These are phyloP conservation scores for Candida succiphila DNA, from an alignment of 805 yeast genomes.

Conservation along the genomic window DNA sequence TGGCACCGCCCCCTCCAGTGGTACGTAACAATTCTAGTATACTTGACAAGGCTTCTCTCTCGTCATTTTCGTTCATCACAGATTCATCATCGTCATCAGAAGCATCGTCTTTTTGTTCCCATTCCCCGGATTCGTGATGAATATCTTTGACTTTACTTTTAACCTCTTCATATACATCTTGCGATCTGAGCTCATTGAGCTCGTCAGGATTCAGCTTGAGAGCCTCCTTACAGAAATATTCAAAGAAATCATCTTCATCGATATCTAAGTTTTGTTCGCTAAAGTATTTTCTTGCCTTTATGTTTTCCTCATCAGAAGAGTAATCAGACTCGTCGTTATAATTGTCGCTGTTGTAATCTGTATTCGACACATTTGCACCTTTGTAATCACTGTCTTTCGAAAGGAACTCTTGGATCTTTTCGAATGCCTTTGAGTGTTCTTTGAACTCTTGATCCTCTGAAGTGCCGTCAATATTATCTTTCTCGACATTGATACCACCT, in stretches of 20 bases:
- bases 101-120: background rate
- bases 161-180: background rate
- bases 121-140: background rate
- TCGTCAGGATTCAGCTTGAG: slow-evolving; percentile 37
- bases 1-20: background rate
- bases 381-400: background rate
- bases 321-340: slow-evolving; percentile 15
- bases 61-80: background rate
- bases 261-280: slow-evolving; percentile 30
- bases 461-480: slow-evolving; percentile 9
- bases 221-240: slow-evolving; percentile 48
- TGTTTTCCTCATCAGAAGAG: slow-evolving; percentile 11
- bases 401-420: background rate
- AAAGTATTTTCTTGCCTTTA: slow-evolving; percentile 13
- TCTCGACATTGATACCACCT: slow-evolving; percentile 4
- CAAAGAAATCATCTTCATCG: slow-evolving; percentile 64
- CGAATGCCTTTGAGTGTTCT: too few relatives aligned
- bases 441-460: background rate
- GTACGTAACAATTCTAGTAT: background rate
- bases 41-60: background rate
- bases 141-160: background rate
- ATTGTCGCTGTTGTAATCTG: slow-evolving; percentile 7
- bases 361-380: background rate
- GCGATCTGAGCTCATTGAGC: slow-evolving; percentile 23
- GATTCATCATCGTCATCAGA: background rate